phyloP scores from a whole-genome alignment of 257 asterid genomes.

The Orobanche coerulescens region DNA sequence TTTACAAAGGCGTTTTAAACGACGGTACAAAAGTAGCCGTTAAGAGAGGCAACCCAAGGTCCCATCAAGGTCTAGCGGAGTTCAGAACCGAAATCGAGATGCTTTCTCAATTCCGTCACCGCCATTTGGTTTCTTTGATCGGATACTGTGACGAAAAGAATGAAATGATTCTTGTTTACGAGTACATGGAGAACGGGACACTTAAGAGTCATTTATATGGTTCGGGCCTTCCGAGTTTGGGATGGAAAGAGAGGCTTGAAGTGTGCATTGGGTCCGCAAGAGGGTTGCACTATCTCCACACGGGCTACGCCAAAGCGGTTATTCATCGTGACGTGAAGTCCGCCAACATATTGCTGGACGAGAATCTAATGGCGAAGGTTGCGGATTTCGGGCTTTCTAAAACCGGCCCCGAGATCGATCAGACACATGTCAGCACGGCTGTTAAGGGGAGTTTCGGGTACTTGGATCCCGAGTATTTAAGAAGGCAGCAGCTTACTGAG shows the following conservation, averaged over 20 bases:
- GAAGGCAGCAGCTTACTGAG: conserved; percentile 76
- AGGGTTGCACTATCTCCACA: conserved; percentile 80
- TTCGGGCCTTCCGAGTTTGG: conserved; percentile 38
- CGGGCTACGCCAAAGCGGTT: conserved; percentile 61
- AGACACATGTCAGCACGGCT: conserved; percentile 83
- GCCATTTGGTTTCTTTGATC: conserved; percentile 71
- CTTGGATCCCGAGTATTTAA: conserved; percentile 75
- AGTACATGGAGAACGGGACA: conserved; percentile 82
- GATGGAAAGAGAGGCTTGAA: conserved; percentile 80
- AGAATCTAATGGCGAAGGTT: conserved; percentile 70
- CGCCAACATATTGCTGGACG: conserved; percentile 78
- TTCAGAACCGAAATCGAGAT: conserved; percentile 81
- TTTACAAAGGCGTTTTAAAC: conserved; percentile 53
- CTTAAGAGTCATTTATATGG: conserved; percentile 72
- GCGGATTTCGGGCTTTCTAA: conserved; percentile 85
- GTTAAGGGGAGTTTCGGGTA: conserved; percentile 78
- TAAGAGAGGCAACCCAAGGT: conserved; percentile 72
- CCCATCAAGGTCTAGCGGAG: conserved; percentile 71
- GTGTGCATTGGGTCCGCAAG: conserved; percentile 80
- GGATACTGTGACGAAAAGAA: conserved; percentile 76
- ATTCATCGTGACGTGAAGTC: conserved; percentile 84
- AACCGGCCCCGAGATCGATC: conserved; percentile 76
- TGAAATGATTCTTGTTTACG: conserved; percentile 75
- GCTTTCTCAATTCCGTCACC: conserved; percentile 80
- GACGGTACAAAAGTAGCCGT: conserved; percentile 73